Conservation (phyloP, 345 rosid species). For the Cardamine chenopodiifolia region DNA sequence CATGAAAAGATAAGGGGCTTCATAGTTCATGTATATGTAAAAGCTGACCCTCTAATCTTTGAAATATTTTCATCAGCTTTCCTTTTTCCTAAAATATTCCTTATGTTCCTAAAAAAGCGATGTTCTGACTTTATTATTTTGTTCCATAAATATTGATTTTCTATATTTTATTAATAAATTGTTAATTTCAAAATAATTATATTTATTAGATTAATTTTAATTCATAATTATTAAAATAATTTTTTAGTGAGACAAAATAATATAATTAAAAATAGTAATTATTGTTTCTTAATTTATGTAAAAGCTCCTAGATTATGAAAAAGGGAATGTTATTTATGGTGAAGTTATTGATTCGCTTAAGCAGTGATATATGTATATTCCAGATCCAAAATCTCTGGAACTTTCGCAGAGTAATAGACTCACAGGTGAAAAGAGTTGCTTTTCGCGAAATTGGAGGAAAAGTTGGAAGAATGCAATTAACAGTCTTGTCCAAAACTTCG, state of each 20-base stretch:
- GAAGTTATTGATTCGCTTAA: neutral
- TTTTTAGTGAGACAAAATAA: too few species aligned
- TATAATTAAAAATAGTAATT: too few species aligned
- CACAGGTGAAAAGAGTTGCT: neutral
- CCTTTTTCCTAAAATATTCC: neutral
- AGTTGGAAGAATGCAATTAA: constrained; percentile 19
- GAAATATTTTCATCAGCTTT: neutral
- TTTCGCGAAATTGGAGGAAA: constrained; percentile 10
- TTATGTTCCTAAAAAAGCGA: too few species aligned
- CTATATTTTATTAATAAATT: too few species aligned
- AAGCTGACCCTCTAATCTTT: neutral
- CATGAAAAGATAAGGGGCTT: neutral
- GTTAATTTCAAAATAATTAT: too few species aligned
- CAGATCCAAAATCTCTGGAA: constrained; percentile 33
- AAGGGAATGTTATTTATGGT: neutral
- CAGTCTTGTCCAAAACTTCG: constrained; percentile 32
- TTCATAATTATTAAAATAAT: too few species aligned
- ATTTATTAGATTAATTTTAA: too few species aligned
- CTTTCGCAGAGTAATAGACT: constrained; percentile 27
- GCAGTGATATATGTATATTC: neutral
- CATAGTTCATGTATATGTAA: neutral
- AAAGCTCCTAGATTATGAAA: too few species aligned
- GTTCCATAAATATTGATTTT: too few species aligned
- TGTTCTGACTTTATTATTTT: too few species aligned
- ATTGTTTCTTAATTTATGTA: too few species aligned